These are phyloP conservation scores for Trichophyton benhamiae DNA, from an alignment of 2,329 filamentous ascomycete species.

Conservation along the genomic window DNA sequence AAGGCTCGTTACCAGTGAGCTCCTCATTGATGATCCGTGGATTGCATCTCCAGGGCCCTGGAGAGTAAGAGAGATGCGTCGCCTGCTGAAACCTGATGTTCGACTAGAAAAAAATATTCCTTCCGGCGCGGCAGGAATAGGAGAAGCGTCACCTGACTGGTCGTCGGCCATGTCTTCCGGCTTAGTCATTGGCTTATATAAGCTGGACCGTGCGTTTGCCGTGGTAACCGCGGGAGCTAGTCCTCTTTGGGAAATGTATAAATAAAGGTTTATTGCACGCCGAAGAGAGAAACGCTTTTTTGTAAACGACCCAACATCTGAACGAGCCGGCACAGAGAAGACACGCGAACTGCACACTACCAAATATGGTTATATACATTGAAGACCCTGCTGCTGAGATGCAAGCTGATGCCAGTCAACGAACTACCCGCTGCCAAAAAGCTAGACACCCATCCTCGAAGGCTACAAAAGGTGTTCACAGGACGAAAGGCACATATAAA, in stretches of 20 bases:
- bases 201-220: background rate
- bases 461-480: background rate
- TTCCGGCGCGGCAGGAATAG: background rate
- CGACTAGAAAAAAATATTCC: background rate
- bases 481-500: background rate
- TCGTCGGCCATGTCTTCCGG: background rate
- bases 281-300: background rate
- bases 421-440: background rate
- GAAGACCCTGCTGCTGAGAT: background rate
- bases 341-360: background rate
- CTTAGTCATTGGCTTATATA: background rate
- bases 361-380: background rate
- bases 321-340: background rate
- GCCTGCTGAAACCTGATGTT: background rate
- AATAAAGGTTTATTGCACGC: conserved; percentile 8
- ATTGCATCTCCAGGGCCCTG: background rate
- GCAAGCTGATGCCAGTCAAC: background rate
- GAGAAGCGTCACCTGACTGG: background rate
- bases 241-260: conserved; percentile 6
- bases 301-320: background rate
- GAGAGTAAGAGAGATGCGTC: background rate
- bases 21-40: background rate
- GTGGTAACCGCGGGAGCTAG: conserved; percentile 3
- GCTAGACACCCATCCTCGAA: background rate
- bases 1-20: background rate